Base-by-base conservation (phyloP, 2,329 filamentous ascomycete genomes). In the Colletotrichum chrysophilum region DNA sequence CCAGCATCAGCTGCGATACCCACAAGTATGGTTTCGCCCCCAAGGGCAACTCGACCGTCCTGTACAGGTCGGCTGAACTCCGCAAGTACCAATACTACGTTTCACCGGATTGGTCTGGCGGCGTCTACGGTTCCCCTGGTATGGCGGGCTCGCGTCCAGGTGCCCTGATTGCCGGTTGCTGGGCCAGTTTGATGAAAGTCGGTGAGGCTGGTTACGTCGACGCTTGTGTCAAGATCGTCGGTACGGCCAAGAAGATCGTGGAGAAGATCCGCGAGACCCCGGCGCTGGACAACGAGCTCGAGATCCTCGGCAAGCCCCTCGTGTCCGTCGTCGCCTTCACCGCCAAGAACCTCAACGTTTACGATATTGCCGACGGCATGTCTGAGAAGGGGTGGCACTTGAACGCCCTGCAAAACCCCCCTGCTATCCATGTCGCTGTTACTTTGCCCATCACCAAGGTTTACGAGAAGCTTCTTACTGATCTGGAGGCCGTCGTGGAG, bases 1-100 rank as follows among this genome's bases (percentile, higher is more conserved):
- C 96, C 5, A 96, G 94, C 84, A 98, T 99, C 84, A 96, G 93
- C 79, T 97, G 96, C 84, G 97, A 99, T 84, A 99, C 97, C 4
- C 97, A 99, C 90, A 99, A 99, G 85, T 99, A 99, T 84, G 97
- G 97, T 48, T 99, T 99, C 83, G 97, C 97, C 2, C 97, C 97
- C 69, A 99, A 99, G 88, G 97, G 97, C 79, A 99, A 98, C 89
- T 97, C 94, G 68, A 97, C 96, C 2, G 90, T 98, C 16, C 90
- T 99, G 56, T 99, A 99, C 89, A 95, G 97, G 80, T 94, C 92
- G 61, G 90, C 93, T 38, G 87, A 91, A 62, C 91, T 97, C 78
- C 93, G 97, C 79, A 92, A 92, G 73, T 96, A 98, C 85, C 97
- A 99, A 86, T 99, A 99, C 89, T 99, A 98, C 85, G 94, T 99